phyloP scores from a whole-genome alignment of 108 stramenopile species.

The Nannochloropsis salina region DNA sequence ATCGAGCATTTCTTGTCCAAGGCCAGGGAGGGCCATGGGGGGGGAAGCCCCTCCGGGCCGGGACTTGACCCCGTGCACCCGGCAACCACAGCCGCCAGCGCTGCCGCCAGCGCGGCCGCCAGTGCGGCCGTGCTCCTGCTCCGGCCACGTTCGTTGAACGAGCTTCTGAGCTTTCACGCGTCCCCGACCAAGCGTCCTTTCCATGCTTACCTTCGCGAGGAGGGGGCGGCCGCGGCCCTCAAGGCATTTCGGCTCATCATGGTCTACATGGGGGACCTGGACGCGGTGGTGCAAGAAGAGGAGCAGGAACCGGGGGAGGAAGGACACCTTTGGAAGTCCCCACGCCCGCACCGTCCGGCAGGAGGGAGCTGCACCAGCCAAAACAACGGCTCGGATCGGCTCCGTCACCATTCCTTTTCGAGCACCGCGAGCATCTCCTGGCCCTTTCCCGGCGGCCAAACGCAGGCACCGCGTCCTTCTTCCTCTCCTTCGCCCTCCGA shows the following conservation, averaged over 20 bases:
- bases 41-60: too few relatives aligned
- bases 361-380: background rate
- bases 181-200: conserved; percentile 6
- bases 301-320: background rate
- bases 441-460: background rate
- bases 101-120: background rate
- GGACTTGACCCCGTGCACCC: too few relatives aligned
- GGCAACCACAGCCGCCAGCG: background rate
- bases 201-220: background rate
- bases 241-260: background rate
- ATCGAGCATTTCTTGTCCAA: background rate
- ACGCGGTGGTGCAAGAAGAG: background rate
- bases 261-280: background rate
- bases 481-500: background rate
- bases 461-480: background rate
- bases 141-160: background rate
- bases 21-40: too few relatives aligned
- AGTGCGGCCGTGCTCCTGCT: background rate
- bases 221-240: background rate
- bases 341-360: background rate
- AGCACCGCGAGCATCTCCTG: background rate
- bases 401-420: background rate
- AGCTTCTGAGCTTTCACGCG: background rate
- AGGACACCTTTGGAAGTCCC: background rate
- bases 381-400: background rate